Evolutionary conservation across 768 basidiomycete species (phyloP), one percentile per base, ranked within the genome.

Genomic region (Boletus subcaerulescens): DNA sequence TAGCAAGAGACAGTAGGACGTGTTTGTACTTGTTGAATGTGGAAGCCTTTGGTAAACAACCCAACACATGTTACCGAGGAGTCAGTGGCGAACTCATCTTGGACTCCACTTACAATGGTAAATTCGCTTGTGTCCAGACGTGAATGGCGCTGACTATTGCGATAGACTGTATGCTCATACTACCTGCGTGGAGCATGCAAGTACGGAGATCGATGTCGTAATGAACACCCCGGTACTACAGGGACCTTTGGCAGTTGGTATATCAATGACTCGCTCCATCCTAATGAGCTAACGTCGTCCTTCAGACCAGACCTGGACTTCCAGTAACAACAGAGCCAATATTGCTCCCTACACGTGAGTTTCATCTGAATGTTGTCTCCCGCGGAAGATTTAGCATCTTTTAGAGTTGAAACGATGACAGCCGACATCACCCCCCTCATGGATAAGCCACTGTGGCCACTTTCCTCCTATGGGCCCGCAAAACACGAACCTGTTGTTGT

Each of bases 381-480:
- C 36, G 9, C 6, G 1, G 15, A 51, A 17, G 8, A 26, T 24
- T 41, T 18, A 49, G 4, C 36, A 42, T 32, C 29, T 38, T 26
- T 17, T 60, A 93, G 91, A 26, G 65, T 73, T 18, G 86, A 92
- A 13, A 73, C 77, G 3, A 80, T 96, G 42, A 66, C 65, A n/a
- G 71, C 72, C 32, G 93, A 95, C 59, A 67, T 95, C 9, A 81
- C 79, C 1, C 72, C 72, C 3, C 64, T 67, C 20, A 74, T 71
- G 20, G 92, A 94, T 15, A 86, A 83, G 63, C 93, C 93, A 0
- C 42, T 78, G 13, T 97, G 89, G 87, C 86, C 87, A 14, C 73
- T 95, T 0, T 85, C 90, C 0, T 86, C 83, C 0, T 95, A 89
- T 66, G 92, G 79, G 0, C 83, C 90, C 20, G 81, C 83, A 4